These are phyloP conservation scores for Gyromitra esculenta DNA, from an alignment of 2,329 filamentous ascomycete genomes.

Conservation along the genomic window DNA sequence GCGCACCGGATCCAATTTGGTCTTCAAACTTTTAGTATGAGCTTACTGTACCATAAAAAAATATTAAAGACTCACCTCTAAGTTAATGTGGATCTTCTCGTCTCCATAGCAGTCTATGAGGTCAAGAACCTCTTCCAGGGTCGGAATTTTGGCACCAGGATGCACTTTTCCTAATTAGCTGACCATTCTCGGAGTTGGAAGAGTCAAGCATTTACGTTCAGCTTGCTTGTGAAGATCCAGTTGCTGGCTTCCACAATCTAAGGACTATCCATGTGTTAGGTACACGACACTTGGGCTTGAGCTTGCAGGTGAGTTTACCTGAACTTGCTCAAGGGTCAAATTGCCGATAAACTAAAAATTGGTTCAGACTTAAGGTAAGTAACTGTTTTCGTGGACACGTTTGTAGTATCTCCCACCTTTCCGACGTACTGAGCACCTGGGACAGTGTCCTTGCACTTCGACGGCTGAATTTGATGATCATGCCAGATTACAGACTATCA, in stretches of 20 bases:
- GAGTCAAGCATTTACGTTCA: slow-evolving; percentile 24
- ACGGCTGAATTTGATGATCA: slow-evolving; percentile 55
- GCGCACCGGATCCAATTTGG: slow-evolving; percentile 56
- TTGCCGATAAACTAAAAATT: slow-evolving; percentile 54
- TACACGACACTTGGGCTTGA: background rate
- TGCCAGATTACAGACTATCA: slow-evolving; percentile 57
- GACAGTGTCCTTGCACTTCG: slow-evolving; percentile 55
- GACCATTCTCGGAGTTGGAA: background rate
- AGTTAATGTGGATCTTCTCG: slow-evolving; percentile 54
- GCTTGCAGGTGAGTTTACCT: slow-evolving; percentile 37
- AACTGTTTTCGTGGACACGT: background rate
- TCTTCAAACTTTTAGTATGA: slow-evolving; percentile 42
- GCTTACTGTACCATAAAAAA: background rate
- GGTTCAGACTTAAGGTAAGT: slow-evolving; percentile 13
- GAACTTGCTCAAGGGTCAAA: slow-evolving; percentile 56
- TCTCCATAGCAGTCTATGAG: slow-evolving; percentile 57
- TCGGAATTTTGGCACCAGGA: slow-evolving; percentile 56
- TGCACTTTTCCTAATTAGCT: slow-evolving; percentile 40
- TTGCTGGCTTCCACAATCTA: slow-evolving; percentile 55
- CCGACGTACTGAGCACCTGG: slow-evolving; percentile 51
- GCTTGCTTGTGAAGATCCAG: slow-evolving; percentile 50
- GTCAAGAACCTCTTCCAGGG: slow-evolving; percentile 56
- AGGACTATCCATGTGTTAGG: slow-evolving; percentile 39
- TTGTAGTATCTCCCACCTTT: slow-evolving; percentile 41
- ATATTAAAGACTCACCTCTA: slow-evolving; percentile 48